Base-by-base conservation (phyloP, 768 basidiomycete genomes). In the Exidia glandulosa region DNA sequence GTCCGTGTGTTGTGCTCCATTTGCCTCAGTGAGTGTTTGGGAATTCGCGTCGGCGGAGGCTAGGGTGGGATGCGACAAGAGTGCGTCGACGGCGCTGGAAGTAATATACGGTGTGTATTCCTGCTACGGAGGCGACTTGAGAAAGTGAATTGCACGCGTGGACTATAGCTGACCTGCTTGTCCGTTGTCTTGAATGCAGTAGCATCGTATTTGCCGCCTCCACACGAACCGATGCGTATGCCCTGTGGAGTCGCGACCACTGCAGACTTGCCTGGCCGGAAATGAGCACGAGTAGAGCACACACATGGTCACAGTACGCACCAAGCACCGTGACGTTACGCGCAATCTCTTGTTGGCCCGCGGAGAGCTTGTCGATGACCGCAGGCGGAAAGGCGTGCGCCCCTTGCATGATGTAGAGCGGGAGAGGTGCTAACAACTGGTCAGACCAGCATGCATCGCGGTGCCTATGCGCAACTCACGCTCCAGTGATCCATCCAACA, bases 321-420 rank as follows among this genome's bases (percentile, higher is more conserved):
- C 94, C 89, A 57, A 97, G 75, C 27, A 94, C 79, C 65, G 90
- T 90, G 7, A 98, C 81, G 67, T 93, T 91, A 63, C 81, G 79
- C 68, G 84, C 86, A 29, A 98, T 67, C 67, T 94, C 86, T 37
- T 90, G 91, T 2, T 85, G 84, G 2, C 85, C 86, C 69, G 82
- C 79, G 23, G 82, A 79, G 67, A 90, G 87, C 69, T 84, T 87
- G 63, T 86, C 83, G 60, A 90, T 81, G 19, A 96, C 84, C 30
- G 74, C 69, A 50, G 79, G 75, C 3, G 94, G 92, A 14, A 97
- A 71, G 1, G 87, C 83, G 63, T 84, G 74, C 58, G 84, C 81
- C 19, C 94, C 94, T 69, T 93, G 86, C 82, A 93, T 94, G 60
- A 96, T 84, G 74, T 95, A 97, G 65, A 91, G 94, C 67, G 90